Evolutionary conservation across 225 moss, liverwort and hornwort genomes (phyloP), one percentile per base, ranked within the genome.

Genomic region (Physcomitrellopsis africana): DNA sequence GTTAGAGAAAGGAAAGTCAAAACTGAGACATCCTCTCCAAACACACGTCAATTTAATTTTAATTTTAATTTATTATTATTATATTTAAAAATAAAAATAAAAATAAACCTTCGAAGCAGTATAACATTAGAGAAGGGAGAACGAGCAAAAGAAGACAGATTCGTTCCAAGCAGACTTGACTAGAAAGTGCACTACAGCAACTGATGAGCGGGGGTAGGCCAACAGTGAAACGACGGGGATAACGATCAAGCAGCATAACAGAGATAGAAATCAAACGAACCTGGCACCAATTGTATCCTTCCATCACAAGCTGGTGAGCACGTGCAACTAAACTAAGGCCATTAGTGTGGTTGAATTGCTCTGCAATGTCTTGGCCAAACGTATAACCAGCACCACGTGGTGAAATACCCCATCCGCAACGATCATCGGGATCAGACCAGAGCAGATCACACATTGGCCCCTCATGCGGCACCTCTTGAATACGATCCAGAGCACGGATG

Each of bases 211-310:
- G 72, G 14, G 18, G 11, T 19, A 45, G 9, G 12, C 24, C 12
- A 43, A 65, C 0, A 32, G 10, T 45, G 15, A 63, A 49, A 63
- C n/a, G 60, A 76, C 52, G 54, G 65, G 26, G 22, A 83, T 9
- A 27, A 20, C 37, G 11, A 51, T 23, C 10, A 17, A 16, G 15
- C 58, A 65, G 26, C 45, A 77, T 51, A 46, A 1, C 11, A 1
- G 57, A 46, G 17, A 27, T 72, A 68, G 46, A 72, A 17, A 51
- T 13, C 14, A 57, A 69, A 46, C 82, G 24, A 55, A 96, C 96
- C 94, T 96, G 96, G 86, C 96, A 96, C 96, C 96, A 96, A 81
- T 96, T 96, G 70, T 87, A 96, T 32, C 96, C 96, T 85, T 96
- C 96, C 96, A 96, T 96, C 55, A 96, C 96, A 83, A 96, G 96